Evolutionary conservation across 2,329 filamentous ascomycete genomes (phyloP), one percentile per base, ranked within the genome.

Genomic region (Orbilia blumenaviensis): DNA sequence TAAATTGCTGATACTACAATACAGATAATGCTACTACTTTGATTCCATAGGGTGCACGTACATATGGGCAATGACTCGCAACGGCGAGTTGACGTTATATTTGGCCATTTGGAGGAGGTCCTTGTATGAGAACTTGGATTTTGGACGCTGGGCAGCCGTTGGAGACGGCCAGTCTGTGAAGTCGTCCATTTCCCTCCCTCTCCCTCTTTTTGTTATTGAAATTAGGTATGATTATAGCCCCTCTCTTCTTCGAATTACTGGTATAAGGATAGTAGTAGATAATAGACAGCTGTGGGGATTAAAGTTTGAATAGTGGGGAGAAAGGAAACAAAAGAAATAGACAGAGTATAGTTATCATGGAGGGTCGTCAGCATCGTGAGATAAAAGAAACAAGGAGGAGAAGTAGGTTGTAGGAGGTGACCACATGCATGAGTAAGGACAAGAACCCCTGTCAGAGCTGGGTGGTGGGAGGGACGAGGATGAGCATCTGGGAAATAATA

Each of bases 51-150:
- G 41, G 21, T 18, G 36, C n/a, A n/a, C 79, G 50, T 61, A 80
- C 79, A 98, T 89, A 82, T 97, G 94, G 5, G 93, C 92, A 79
- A 97, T 89, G 27, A 96, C 91, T 50, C 95, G 90, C 36, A 99
- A 86, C 0, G 94, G 94, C 60, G 89, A 93, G 7, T 89, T 88
- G 0, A 90, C 86, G 34, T 88, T 89, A 79, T 88, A 93, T 8
- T 89, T 87, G 5, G 90, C 88, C 69, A 98, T 88, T 78, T 94
- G 90, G 34, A 88, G 86, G 14, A 98, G 87, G 64, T 98, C 90
- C 76, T 91, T 92, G 82, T 92, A 93, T 1, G 93, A 97, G 84
- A 95, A 98, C 71, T 87, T 88, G 14, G 94, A 97, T 48, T 58
- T 78, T 29, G 41, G 66, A 4, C 64, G 67, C 50, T 76, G 72